Conservation (phyloP, 768 basidiomycete species). For the Megacollybia marginata region DNA sequence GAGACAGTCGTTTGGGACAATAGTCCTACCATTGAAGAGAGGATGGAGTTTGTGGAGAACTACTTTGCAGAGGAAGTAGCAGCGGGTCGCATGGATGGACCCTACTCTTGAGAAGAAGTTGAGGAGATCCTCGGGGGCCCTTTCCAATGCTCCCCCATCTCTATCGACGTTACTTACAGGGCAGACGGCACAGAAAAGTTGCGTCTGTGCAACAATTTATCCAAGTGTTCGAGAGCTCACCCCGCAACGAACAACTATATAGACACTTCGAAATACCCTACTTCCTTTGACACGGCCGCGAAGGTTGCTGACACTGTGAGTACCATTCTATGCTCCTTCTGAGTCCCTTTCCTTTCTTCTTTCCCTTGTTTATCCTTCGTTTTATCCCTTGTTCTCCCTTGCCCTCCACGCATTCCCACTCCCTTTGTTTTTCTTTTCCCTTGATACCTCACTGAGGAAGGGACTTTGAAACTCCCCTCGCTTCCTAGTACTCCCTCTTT, state of each 20-base stretch:
- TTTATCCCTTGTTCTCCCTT: background rate
- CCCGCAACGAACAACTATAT: slow-evolving; percentile 4
- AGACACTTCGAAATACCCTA: background rate
- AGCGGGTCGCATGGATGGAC: no score
- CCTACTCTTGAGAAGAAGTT: no score
- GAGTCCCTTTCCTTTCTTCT: background rate
- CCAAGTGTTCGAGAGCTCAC: background rate
- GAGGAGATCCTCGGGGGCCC: no score
- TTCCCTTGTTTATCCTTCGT: background rate
- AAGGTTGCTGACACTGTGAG: background rate
- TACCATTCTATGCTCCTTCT: background rate
- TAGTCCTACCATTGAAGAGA: background rate
- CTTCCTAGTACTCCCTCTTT: background rate
- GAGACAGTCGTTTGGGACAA: background rate
- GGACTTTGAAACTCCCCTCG: background rate
- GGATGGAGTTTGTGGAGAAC: background rate
- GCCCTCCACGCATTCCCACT: background rate
- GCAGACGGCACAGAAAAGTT: background rate
- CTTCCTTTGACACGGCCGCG: no score
- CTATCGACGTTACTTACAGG: no score
- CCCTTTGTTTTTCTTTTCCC: background rate
- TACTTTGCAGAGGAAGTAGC: no score
- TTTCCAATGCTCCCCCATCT: no score
- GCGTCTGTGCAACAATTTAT: no score
- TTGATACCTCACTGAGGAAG: background rate